phyloP scores from a whole-genome alignment of 331 rosid species.

The Malus hybrid region DNA sequence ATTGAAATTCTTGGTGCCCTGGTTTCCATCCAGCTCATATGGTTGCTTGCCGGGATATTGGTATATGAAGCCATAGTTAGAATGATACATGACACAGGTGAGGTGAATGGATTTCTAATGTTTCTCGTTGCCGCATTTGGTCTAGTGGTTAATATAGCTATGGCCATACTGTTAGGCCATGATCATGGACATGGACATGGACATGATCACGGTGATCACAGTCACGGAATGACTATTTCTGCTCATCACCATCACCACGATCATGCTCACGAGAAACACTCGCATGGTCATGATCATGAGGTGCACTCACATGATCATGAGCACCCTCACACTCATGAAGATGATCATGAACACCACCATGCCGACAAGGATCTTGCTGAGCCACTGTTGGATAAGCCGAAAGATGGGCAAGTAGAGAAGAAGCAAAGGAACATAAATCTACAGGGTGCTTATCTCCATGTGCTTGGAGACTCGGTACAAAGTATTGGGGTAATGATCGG shows the following conservation, averaged over 20 bases:
- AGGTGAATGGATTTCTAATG: slow-evolving; percentile 61
- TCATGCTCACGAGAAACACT: slow-evolving; percentile 18
- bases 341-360: slow-evolving; percentile 11
- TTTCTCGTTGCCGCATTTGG: slow-evolving; percentile 60
- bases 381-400: slow-evolving; percentile 41
- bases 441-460: slow-evolving; percentile 75
- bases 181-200: slow-evolving; percentile 46
- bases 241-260: slow-evolving; percentile 19
- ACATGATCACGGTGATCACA: slow-evolving; percentile 28
- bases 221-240: slow-evolving; percentile 14
- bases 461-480: slow-evolving; percentile 65
- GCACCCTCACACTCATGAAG: slow-evolving; percentile 18
- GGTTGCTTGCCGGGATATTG: slow-evolving; percentile 71
- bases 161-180: slow-evolving; percentile 67
- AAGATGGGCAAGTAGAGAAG: slow-evolving; percentile 27
- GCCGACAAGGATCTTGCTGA: background rate
- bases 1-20: slow-evolving; percentile 75
- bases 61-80: slow-evolving; percentile 67
- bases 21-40: slow-evolving; percentile 68
- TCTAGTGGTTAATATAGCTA: slow-evolving; percentile 54
- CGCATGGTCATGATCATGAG: slow-evolving; percentile 21
- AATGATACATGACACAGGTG: slow-evolving; percentile 27
- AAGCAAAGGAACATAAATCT: slow-evolving; percentile 46
- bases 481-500: slow-evolving; percentile 80
- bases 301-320: slow-evolving; percentile 17